phyloP scores from a whole-genome alignment of 2,329 filamentous ascomycete species.

The Monilinia fructicola region DNA sequence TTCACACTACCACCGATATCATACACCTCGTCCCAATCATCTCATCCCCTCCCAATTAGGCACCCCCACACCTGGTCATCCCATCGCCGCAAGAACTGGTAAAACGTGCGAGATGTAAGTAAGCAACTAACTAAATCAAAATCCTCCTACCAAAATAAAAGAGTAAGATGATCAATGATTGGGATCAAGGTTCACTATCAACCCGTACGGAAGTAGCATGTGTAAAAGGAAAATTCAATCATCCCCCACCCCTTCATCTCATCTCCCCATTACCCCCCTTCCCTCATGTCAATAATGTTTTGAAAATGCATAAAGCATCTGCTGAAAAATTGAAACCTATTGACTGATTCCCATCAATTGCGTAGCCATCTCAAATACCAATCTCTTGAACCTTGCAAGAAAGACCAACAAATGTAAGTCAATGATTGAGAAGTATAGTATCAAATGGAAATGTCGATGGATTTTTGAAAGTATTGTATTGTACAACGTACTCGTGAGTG shows the following conservation, averaged over 20 bases:
- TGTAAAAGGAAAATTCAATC: conserved; percentile 13
- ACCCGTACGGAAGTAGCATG: conserved; percentile 4
- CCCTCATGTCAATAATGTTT: background rate
- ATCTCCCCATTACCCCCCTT: background rate
- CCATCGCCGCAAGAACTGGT: conserved; percentile 2
- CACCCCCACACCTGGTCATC: background rate
- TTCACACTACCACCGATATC: background rate
- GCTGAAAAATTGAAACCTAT: background rate
- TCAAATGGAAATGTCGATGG: background rate
- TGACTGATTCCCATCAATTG: background rate
- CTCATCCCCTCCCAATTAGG: background rate
- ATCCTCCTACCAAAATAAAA: conserved; percentile 8
- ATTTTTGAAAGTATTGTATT: conserved; percentile 23
- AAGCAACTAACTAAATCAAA: conserved; percentile 3
- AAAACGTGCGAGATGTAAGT: conserved; percentile 6
- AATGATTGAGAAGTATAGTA: background rate
- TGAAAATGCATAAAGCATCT: conserved; percentile 1
- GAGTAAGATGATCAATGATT: conserved; percentile 1
- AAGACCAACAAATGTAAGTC: background rate
- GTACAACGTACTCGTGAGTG: conserved; percentile 28
- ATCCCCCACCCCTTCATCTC: background rate
- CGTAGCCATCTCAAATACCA: background rate
- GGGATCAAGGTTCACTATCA: background rate
- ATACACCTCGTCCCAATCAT: conserved; percentile 13
- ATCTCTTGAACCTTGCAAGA: no score